A percentile compares a stretch with the other conserved stretches of the same genome.
Conservation (phyloP, 2,329 filamentous ascomycete genomes). For the Fusarium denticulatum region DNA sequence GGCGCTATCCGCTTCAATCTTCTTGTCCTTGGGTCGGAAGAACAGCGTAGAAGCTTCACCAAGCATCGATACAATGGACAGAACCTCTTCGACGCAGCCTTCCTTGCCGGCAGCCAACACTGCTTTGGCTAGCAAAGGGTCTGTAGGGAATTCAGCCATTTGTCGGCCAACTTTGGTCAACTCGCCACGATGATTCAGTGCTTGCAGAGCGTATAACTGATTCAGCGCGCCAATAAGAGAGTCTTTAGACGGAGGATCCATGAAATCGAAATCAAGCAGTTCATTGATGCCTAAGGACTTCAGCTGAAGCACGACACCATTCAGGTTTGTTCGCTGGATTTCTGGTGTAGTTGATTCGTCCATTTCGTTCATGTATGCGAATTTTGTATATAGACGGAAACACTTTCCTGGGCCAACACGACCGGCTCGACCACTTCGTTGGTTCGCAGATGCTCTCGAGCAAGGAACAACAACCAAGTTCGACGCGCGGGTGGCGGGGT, state of each 20-base stretch:
- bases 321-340: constrained; percentile 90
- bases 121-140: constrained; percentile 89
- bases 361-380: constrained; percentile 93
- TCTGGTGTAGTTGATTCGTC: constrained; percentile 92
- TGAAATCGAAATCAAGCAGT: constrained; percentile 92
- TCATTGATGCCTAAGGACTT: constrained; percentile 94
- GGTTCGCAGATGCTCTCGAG: constrained; percentile 90
- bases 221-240: constrained; percentile 90
- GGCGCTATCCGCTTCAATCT: constrained; percentile 92
- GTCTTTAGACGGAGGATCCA: constrained; percentile 91
- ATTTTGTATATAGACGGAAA: constrained; percentile 93
- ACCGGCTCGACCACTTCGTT: constrained; percentile 90
- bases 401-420: constrained; percentile 93
- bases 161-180: constrained; percentile 91
- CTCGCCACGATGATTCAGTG: constrained; percentile 86
- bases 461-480: constrained; percentile 90
- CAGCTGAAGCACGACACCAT: constrained; percentile 82
- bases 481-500: constrained; percentile 91
- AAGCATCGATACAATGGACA: constrained; percentile 95
- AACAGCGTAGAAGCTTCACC: constrained; percentile 89
- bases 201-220: constrained; percentile 89
- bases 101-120: constrained; percentile 89
- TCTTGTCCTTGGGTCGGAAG: constrained; percentile 96
- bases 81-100: constrained; percentile 91
- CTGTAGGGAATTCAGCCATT: constrained; percentile 94